phyloP scores from a whole-genome alignment of 2,329 filamentous ascomycete species.

The Fusarium euwallaceae region DNA sequence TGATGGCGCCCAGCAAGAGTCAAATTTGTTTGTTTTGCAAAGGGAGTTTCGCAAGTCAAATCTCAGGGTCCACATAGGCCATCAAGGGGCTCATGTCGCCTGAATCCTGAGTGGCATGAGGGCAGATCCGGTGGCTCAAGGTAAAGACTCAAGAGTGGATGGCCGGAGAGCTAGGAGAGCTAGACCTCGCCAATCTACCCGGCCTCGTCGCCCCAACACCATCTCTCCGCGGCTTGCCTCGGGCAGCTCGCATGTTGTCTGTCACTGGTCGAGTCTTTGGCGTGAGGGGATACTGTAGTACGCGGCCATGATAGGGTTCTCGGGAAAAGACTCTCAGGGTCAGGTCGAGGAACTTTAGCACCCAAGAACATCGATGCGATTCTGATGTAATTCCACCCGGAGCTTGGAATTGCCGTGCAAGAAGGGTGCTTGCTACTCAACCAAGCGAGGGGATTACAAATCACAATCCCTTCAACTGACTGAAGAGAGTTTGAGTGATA shows the following conservation, averaged over 20 bases:
- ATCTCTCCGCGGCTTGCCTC: not conserved
- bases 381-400: constrained; percentile 28
- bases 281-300: not conserved
- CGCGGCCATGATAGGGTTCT: not conserved
- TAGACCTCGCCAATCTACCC: constrained; percentile 38
- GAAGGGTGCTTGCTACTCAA: not conserved
- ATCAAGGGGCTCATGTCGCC: not conserved
- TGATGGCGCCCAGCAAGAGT: not conserved
- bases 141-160: constrained; percentile 3
- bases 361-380: constrained; percentile 1
- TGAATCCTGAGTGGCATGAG: not conserved
- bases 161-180: constrained; percentile 4
- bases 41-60: not conserved
- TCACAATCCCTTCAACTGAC: constrained; percentile 11
- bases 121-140: not conserved
- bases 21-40: not conserved
- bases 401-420: constrained; percentile 3
- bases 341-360: not conserved
- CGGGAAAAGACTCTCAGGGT: not conserved
- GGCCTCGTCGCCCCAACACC: constrained; percentile 17
- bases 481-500: constrained; percentile 18
- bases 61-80: constrained; percentile 7
- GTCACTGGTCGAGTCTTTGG: not conserved
- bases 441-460: constrained; percentile 26
- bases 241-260: constrained; percentile 1